phyloP scores from a whole-genome alignment of 805 yeast genomes.

The Pichia californica region DNA sequence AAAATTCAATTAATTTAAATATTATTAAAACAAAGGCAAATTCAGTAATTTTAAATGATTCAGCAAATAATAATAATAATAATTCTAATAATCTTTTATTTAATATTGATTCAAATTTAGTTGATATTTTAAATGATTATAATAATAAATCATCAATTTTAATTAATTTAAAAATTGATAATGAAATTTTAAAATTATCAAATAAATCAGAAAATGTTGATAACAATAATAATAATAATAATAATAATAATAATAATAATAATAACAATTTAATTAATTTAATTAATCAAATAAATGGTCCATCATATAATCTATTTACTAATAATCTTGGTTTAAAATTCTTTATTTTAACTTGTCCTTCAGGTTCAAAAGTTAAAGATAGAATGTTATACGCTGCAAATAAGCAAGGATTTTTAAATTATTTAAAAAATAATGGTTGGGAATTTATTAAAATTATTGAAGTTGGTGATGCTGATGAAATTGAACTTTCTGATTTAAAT shows the following conservation, averaged over 20 bases:
- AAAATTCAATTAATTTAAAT: constrained; percentile 15
- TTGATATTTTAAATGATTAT: background rate
- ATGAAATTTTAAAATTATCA: constrained; percentile 3
- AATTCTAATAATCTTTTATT: constrained; percentile 6
- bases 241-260: no score
- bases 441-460: constrained; percentile 48
- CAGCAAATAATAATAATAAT: background rate
- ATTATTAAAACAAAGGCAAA: no score
- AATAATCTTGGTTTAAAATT: constrained; percentile 21
- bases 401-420: constrained; percentile 51
- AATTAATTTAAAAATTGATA: constrained; percentile 3
- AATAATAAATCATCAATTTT: background rate
- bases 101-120: background rate
- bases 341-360: constrained; percentile 84
- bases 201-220: background rate
- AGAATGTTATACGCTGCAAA: constrained; percentile 91
- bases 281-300: background rate
- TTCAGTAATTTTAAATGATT: no score
- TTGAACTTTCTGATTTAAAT: constrained; percentile 46
- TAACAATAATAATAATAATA: no score
- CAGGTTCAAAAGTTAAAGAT: constrained; percentile 81
- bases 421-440: constrained; percentile 36
- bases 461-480: constrained; percentile 66
- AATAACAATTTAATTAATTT: background rate
- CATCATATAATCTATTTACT: constrained; percentile 13